A percentile compares a stretch with the other conserved stretches of the same genome.
phyloP scores from a whole-genome alignment of 2,329 filamentous ascomycete species.

The Onygena corvina region DNA sequence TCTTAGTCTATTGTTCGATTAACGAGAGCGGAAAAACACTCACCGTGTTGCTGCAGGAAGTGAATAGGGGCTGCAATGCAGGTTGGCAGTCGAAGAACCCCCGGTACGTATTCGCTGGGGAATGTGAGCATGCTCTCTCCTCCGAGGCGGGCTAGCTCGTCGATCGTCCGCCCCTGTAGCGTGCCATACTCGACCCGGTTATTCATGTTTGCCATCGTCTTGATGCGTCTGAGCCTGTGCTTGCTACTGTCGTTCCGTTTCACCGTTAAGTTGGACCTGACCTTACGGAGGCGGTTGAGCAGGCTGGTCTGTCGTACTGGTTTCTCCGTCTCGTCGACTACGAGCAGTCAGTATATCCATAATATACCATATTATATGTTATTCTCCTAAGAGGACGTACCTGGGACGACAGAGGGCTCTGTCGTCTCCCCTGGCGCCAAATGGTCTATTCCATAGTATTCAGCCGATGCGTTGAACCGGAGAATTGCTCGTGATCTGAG shows the following conservation, averaged over 20 bases:
- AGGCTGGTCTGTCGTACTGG: slow-evolving; percentile 8
- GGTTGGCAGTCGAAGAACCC: slow-evolving; percentile 30
- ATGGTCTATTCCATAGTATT: slow-evolving; percentile 10
- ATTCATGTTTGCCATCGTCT: slow-evolving; percentile 28
- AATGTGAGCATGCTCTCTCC: slow-evolving; percentile 31
- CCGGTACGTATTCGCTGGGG: slow-evolving; percentile 29
- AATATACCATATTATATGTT: no score
- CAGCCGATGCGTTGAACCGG: slow-evolving; percentile 22
- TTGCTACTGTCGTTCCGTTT: slow-evolving; percentile 15
- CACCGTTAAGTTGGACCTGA: slow-evolving; percentile 26
- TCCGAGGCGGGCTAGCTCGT: slow-evolving; percentile 33
- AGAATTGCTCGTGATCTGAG: slow-evolving; percentile 12
- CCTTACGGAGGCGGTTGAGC: slow-evolving; percentile 25
- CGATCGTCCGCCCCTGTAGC: slow-evolving; percentile 28
- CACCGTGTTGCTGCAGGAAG: slow-evolving; percentile 30
- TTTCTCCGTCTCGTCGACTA: background rate
- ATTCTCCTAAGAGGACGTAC: no score
- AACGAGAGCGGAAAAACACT: background rate
- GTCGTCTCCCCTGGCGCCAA: background rate
- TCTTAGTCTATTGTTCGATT: slow-evolving; percentile 7
- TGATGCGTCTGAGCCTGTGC: slow-evolving; percentile 28
- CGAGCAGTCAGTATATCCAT: background rate
- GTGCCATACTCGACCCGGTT: slow-evolving; percentile 23
- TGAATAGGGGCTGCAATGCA: slow-evolving; percentile 33
- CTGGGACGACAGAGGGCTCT: background rate